A percentile compares a stretch with the other conserved stretches of the same genome.
These are phyloP conservation scores for Sordariomycetes sp. DNA, from an alignment of 2,329 filamentous ascomycete genomes.

Conservation along the genomic window DNA sequence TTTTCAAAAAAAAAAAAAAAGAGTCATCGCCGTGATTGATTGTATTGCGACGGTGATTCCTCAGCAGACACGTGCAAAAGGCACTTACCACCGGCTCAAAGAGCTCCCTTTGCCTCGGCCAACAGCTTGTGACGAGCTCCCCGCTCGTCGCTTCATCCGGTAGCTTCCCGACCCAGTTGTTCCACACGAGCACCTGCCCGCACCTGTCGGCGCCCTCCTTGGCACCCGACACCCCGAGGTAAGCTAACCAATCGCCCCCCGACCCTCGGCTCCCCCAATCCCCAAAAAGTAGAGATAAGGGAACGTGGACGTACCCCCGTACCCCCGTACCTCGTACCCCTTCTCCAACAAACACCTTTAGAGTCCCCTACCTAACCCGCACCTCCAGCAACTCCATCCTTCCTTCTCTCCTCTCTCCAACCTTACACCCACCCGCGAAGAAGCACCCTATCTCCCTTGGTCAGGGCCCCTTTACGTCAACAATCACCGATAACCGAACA, in stretches of 20 bases:
- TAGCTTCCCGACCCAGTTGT: not conserved
- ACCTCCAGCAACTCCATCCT: not conserved
- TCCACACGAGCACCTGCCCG: not conserved
- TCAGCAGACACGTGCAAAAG: too few species aligned
- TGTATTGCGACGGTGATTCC: too few species aligned
- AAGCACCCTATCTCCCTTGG: constrained; percentile 90
- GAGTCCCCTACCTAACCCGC: not conserved
- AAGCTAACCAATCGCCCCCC: not conserved
- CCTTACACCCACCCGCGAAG: constrained; percentile 43
- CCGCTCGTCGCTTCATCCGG: too few species aligned
- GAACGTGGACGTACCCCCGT: too few species aligned
- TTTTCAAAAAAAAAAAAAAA: too few species aligned
- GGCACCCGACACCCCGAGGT: not conserved
- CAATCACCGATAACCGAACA: constrained; percentile 34
- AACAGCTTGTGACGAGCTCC: not conserved
- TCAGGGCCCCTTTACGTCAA: constrained; percentile 61
- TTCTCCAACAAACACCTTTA: not conserved
- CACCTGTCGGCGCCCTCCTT: not conserved
- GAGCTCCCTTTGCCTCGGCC: not conserved
- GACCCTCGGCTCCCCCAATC: not conserved
- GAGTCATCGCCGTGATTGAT: too few species aligned
- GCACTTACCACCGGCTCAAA: too few species aligned
- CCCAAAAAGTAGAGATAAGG: too few species aligned
- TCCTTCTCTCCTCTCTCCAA: constrained; percentile 6
- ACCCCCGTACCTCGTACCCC: not conserved